Evolutionary conservation across 106 monocot genomes (phyloP).

Genomic region (Agapanthus africanus): DNA sequence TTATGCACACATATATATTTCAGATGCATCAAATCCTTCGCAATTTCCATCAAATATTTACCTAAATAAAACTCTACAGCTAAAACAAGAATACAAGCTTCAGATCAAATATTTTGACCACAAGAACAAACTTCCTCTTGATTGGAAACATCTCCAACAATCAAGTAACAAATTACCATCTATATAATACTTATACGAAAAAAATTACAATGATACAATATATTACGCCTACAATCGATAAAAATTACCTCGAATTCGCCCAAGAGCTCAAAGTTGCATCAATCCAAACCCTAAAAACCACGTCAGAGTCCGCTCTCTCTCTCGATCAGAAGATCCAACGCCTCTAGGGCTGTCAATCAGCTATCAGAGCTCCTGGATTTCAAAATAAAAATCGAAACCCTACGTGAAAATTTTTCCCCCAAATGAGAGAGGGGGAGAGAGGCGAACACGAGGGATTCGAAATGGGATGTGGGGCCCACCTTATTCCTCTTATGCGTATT

Average conservation of each 20-base stretch:
- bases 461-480: constrained; percentile 4
- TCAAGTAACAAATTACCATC: not conserved
- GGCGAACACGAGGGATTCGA: not conserved
- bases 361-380: not conserved
- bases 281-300: constrained; percentile 1
- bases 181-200: not conserved
- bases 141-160: not conserved
- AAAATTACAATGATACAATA: not conserved
- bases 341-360: not conserved
- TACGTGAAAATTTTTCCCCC: not conserved
- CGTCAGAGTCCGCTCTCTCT: not conserved
- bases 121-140: not conserved
- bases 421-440: not conserved
- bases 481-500: not conserved
- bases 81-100: not conserved
- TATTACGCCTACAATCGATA: not conserved
- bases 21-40: not conserved
- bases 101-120: too few species aligned
- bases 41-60: not conserved
- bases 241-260: not conserved
- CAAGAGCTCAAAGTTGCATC: not conserved
- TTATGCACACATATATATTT: too few species aligned
- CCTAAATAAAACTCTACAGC: not conserved
- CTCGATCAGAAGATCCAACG: not conserved
- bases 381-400: not conserved